phyloP scores from a whole-genome alignment of 2,329 filamentous ascomycete species.

The Colletotrichum phormii region DNA sequence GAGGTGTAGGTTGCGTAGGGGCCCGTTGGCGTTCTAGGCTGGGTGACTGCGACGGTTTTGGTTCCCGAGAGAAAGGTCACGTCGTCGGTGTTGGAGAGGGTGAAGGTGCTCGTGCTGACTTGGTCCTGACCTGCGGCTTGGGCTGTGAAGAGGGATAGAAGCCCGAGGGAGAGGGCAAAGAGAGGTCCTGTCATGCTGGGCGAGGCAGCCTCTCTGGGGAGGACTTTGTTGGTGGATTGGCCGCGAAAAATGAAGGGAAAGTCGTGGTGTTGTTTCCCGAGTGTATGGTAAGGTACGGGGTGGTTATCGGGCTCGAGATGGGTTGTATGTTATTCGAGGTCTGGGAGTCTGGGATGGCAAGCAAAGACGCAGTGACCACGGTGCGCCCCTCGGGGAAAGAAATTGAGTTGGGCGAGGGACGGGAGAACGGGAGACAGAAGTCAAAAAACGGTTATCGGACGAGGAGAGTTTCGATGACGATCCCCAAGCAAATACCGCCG shows the following conservation, averaged over 20 bases:
- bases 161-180: conserved; percentile 11
- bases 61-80: conserved; percentile 34
- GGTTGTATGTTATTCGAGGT: conserved; percentile 14
- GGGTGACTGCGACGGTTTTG: conserved; percentile 41
- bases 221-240: neutral
- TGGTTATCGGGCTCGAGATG: neutral
- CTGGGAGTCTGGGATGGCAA: conserved; percentile 2
- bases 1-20: conserved; percentile 58
- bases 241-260: no score
- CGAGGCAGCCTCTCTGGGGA: conserved; percentile 19
- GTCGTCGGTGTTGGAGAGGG: conserved; percentile 32
- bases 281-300: neutral
- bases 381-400: neutral
- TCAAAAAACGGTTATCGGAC: conserved; percentile 21
- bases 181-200: conserved; percentile 25
- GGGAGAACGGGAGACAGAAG: conserved; percentile 17
- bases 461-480: conserved; percentile 23
- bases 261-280: neutral
- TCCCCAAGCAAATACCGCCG: conserved; percentile 8
- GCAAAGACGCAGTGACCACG: conserved; percentile 14
- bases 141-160: conserved; percentile 13
- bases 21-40: conserved; percentile 54
- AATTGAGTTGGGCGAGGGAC: conserved; percentile 15
- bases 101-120: conserved; percentile 14
- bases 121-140: conserved; percentile 14